Conservation (phyloP, 148 eudicot species). For the Arbutus unedo region DNA sequence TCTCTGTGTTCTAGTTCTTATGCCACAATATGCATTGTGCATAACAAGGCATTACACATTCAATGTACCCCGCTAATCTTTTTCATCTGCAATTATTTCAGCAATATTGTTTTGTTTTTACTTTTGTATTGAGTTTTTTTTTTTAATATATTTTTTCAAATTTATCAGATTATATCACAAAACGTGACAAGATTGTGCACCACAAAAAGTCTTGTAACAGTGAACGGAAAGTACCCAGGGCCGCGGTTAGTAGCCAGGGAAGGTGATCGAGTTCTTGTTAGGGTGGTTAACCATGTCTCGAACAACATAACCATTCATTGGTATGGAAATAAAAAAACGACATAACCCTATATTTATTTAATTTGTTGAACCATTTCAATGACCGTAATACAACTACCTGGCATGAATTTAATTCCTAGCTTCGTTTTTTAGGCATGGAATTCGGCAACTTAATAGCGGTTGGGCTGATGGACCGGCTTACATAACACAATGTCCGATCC, state of each 20-base stretch:
- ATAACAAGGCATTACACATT: constrained; percentile 17
- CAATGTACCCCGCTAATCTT: background rate
- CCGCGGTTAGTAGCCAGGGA: constrained; percentile 13
- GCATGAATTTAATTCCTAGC: background rate
- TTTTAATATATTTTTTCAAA: background rate
- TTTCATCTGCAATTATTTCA: no score
- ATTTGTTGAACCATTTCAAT: background rate
- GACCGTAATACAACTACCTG: background rate
- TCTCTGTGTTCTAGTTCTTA: background rate
- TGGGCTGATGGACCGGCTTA: constrained; percentile 20
- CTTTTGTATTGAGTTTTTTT: background rate
- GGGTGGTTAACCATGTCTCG: constrained; percentile 19
- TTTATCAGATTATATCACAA: background rate
- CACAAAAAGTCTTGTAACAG: constrained; percentile 14
- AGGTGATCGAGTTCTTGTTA: constrained; percentile 17
- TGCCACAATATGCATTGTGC: constrained; percentile 12
- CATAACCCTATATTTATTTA: background rate
- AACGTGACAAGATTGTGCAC: constrained; percentile 17
- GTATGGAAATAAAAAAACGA: background rate
- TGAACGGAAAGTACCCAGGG: constrained; percentile 14
- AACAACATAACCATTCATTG: constrained; percentile 15
- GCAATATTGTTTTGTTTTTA: background rate
- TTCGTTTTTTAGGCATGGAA: constrained; percentile 14
- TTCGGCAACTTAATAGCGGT: constrained; percentile 9
- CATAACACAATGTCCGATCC: constrained; percentile 18